Evolutionary conservation across 805 yeast species (phyloP).

Genomic region (Candida xyloterini): DNA sequence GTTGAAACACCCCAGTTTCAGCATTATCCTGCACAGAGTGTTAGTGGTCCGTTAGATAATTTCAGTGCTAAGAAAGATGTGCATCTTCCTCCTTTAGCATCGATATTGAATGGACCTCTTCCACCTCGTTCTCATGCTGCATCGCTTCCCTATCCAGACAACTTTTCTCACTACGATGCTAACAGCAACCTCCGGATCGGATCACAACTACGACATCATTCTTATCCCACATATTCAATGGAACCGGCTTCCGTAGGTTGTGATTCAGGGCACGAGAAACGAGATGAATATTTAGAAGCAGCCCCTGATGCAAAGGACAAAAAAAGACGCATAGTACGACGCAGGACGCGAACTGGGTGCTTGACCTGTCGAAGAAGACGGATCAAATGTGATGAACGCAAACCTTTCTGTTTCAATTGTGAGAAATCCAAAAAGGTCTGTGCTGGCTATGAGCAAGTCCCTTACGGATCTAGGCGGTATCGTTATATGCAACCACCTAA

Average conservation of each 20-base stretch:
- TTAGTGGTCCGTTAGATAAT: too few relatives aligned
- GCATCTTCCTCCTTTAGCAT: conserved; percentile 22
- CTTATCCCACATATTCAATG: background rate
- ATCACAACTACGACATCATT: conserved; percentile 1
- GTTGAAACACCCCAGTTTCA: background rate
- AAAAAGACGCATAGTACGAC: conserved; percentile 42
- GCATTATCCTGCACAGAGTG: background rate
- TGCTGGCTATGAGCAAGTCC: conserved; percentile 57
- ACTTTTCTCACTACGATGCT: conserved; percentile 1
- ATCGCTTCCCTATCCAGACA: conserved; percentile 4
- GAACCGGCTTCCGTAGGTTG: background rate
- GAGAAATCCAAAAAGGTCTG: conserved; percentile 62
- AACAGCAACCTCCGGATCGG: background rate
- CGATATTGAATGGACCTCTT: conserved; percentile 9
- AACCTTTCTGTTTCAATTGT: conserved; percentile 68
- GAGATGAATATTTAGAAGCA: conserved; percentile 1
- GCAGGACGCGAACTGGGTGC: conserved; percentile 74
- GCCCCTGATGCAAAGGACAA: conserved; percentile 32
- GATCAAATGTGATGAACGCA: conserved; percentile 73
- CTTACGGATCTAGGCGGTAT: conserved; percentile 29
- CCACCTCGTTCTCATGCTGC: conserved; percentile 5
- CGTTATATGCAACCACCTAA: conserved; percentile 25
- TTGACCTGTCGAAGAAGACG: conserved; percentile 68
- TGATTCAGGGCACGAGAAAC: conserved; percentile 15
- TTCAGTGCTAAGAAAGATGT: conserved; percentile 5